phyloP scores from a whole-genome alignment of 306 rosid genomes.

The Carpinus viminea region DNA sequence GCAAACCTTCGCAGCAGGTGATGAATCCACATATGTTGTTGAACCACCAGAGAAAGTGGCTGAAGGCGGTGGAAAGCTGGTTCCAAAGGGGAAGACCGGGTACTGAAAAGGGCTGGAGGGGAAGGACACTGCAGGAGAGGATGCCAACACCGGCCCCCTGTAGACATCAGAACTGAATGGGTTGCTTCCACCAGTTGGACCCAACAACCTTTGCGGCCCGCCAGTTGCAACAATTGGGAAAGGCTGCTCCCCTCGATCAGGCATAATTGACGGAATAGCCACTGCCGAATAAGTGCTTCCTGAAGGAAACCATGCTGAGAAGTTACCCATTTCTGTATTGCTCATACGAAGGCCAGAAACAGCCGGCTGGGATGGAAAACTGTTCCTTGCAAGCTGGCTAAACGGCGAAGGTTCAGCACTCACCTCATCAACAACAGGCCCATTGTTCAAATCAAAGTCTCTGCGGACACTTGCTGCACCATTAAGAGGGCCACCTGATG shows the following conservation, averaged over 20 bases:
- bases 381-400: slow-evolving; percentile 44
- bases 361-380: slow-evolving; percentile 43
- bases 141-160: slow-evolving; percentile 59
- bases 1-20: slow-evolving; percentile 59
- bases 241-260: slow-evolving; percentile 56
- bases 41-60: slow-evolving; percentile 52
- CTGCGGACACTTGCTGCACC: slow-evolving; percentile 39
- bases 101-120: slow-evolving; percentile 55
- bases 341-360: slow-evolving; percentile 50
- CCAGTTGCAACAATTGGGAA: slow-evolving; percentile 58
- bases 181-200: slow-evolving; percentile 49
- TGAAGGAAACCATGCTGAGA: slow-evolving; percentile 63
- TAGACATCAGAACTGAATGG: slow-evolving; percentile 54
- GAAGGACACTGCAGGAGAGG: slow-evolving; percentile 63
- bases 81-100: slow-evolving; percentile 62
- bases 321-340: slow-evolving; percentile 58
- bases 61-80: slow-evolving; percentile 58
- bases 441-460: slow-evolving; percentile 77
- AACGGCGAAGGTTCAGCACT: slow-evolving; percentile 37
- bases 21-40: slow-evolving; percentile 52
- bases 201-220: slow-evolving; percentile 59
- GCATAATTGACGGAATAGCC: slow-evolving; percentile 56
- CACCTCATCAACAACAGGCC: slow-evolving; percentile 60
- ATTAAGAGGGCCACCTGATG: slow-evolving; percentile 32
- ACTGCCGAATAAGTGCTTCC: slow-evolving; percentile 66